Evolutionary conservation across 345 rosid species (phyloP).

Genomic region (Gossypioides kirkii): DNA sequence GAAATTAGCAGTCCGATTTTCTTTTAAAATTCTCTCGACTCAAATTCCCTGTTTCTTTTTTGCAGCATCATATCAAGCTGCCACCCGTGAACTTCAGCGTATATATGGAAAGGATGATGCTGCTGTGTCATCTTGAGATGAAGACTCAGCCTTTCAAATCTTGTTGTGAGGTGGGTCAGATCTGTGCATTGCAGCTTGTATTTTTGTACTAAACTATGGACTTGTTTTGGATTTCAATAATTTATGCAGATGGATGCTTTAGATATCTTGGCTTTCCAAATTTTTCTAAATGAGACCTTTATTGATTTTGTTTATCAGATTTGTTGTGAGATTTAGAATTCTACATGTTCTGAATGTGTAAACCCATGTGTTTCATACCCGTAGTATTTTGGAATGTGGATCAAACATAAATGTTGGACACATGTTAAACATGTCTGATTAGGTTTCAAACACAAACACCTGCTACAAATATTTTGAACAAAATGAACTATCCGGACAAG

Average conservation of each 20-base stretch:
- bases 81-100: conserved; percentile 57
- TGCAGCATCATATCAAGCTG: conserved; percentile 62
- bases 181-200: conserved; percentile 22
- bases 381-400: too few species aligned
- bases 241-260: conserved; percentile 10
- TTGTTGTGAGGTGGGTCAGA: conserved; percentile 13
- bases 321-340: not conserved
- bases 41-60: conserved; percentile 11
- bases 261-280: not conserved
- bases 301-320: not conserved
- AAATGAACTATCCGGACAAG: not conserved
- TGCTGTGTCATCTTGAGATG: conserved; percentile 30
- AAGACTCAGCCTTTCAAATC: conserved; percentile 16
- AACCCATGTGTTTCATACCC: too few species aligned
- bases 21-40: not conserved
- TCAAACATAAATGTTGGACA: not conserved
- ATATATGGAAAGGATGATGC: conserved; percentile 54
- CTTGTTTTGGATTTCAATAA: conserved; percentile 8
- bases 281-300: not conserved
- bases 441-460: not conserved
- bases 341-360: too few species aligned
- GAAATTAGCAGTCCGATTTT: conserved; percentile 13
- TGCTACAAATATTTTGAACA: not conserved
- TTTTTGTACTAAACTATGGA: not conserved
- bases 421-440: not conserved